A percentile compares a stretch with the other conserved stretches of the same genome.
These are phyloP conservation scores for Mucor circinelloides DNA, from an alignment of 371 early-diverging fungal genomes.

Conservation along the genomic window DNA sequence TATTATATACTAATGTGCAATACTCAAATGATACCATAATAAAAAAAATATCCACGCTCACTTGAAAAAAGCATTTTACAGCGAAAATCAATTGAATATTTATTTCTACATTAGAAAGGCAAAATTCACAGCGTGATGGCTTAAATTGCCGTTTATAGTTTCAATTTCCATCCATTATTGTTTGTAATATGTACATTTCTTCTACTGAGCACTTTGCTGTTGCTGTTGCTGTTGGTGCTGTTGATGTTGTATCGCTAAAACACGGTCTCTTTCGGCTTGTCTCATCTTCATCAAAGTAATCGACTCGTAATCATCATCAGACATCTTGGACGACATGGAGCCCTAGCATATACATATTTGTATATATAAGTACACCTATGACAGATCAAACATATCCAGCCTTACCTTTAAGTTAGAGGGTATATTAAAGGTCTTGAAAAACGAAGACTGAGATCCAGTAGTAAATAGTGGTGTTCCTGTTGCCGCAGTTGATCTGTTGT, in stretches of 20 bases:
- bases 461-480: slow-evolving; percentile 40
- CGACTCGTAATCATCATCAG: slow-evolving; percentile 48
- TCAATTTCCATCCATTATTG: background rate
- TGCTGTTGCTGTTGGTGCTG: background rate
- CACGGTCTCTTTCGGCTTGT: slow-evolving; percentile 45
- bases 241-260: slow-evolving; percentile 2
- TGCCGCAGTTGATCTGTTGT: slow-evolving; percentile 19
- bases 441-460: slow-evolving; percentile 21
- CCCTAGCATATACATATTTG: too few relatives aligned
- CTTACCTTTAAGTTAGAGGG: slow-evolving; percentile 27
- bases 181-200: background rate
- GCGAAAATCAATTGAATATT: background rate
- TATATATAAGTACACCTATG: background rate
- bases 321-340: slow-evolving; percentile 11
- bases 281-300: slow-evolving; percentile 52
- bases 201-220: background rate
- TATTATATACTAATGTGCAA: too few relatives aligned
- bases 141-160: too few relatives aligned
- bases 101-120: too few relatives aligned
- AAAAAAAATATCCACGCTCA: background rate
- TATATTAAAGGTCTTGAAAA: slow-evolving; percentile 37
- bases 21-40: background rate
- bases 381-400: too few relatives aligned
- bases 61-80: too few relatives aligned
- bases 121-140: too few relatives aligned